Base-by-base conservation (phyloP, 345 rosid genomes). In the Sonneratia alba region DNA sequence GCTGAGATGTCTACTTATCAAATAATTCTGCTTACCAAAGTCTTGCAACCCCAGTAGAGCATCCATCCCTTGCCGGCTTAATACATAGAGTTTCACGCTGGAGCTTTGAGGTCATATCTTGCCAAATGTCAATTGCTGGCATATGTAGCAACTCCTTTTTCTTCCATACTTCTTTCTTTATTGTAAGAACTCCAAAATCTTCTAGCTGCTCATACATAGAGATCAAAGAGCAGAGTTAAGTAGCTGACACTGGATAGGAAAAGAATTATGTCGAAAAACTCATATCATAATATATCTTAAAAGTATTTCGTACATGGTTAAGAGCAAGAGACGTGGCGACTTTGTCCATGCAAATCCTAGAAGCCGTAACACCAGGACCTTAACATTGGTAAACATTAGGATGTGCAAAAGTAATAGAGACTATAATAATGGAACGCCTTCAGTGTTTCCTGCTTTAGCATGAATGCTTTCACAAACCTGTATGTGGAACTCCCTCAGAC, bases 41-140 rank as follows among this genome's bases (percentile, higher is more conserved):
- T 86, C 97, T 87, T 72, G 98, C 97, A 71, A 94, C 98, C 72
- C 98, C 98, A 69, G 96, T 91, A 64, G 98, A 94, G 82, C 98
- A 94, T 61, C 98, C 98, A 82, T 94, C 97, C 78, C 87, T 88
- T 64, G 97, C 93, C 22, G 98, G 98, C 80, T 94, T 94, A 61
- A 94, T 83, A 76, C 98, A 94, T 72, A 94, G 66, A 51, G 96
- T 89, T 77, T 80, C 85, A 80, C 93, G 85, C 71, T 77, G 88
- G 77, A 94, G 87, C 89, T 81, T 84, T 74, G 87, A 80, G 62
- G 78, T 86, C 78, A 91, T 77, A 27, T 82, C 85, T 81, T 78
- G 73, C 98, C 98, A 94, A 63, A 83, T 76, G 67, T 81, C 73
- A 45, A 67, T 71, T 72, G 77, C 57, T 42, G 88, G 85, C 72